Evolutionary conservation across 345 rosid species (phyloP).

Genomic region (Citropsis articulata): DNA sequence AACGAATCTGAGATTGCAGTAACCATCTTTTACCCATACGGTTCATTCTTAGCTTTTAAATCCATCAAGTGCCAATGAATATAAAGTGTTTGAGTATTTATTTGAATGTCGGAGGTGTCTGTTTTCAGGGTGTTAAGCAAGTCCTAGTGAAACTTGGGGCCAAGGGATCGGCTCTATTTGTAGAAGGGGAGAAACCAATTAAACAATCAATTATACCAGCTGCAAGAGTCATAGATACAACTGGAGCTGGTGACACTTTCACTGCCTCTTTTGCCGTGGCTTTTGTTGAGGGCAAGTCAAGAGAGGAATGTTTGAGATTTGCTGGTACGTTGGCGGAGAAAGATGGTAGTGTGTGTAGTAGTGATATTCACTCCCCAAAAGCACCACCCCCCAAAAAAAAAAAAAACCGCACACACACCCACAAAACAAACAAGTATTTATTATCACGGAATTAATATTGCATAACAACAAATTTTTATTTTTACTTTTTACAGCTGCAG

Average conservation of each 20-base stretch:
- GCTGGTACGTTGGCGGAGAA: slow-evolving; percentile 57
- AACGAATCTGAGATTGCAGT: background rate
- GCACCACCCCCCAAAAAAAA: too few relatives aligned
- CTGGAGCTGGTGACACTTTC: slow-evolving; percentile 98
- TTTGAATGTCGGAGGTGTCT: background rate
- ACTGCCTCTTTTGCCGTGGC: slow-evolving; percentile 98
- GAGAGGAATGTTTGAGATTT: slow-evolving; percentile 73
- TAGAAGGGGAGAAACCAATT: slow-evolving; percentile 67
- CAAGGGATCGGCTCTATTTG: slow-evolving; percentile 79
- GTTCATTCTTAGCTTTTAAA: background rate
- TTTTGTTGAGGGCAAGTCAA: slow-evolving; percentile 74
- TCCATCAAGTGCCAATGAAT: background rate
- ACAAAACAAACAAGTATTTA: background rate
- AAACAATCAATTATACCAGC: slow-evolving; percentile 72
- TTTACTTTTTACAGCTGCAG: slow-evolving; percentile 60
- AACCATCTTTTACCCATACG: background rate
- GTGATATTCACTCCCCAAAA: too few relatives aligned
- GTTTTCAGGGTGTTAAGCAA: slow-evolving; percentile 75
- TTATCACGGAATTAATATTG: background rate
- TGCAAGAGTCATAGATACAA: slow-evolving; percentile 73
- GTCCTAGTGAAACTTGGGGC: slow-evolving; percentile 89
- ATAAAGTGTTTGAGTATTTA: background rate
- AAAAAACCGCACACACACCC: background rate
- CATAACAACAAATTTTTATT: background rate
- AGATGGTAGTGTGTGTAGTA: too few relatives aligned